These are phyloP conservation scores for Glebionis coronaria DNA, from an alignment of 129 eudicot species.

Conservation along the genomic window DNA sequence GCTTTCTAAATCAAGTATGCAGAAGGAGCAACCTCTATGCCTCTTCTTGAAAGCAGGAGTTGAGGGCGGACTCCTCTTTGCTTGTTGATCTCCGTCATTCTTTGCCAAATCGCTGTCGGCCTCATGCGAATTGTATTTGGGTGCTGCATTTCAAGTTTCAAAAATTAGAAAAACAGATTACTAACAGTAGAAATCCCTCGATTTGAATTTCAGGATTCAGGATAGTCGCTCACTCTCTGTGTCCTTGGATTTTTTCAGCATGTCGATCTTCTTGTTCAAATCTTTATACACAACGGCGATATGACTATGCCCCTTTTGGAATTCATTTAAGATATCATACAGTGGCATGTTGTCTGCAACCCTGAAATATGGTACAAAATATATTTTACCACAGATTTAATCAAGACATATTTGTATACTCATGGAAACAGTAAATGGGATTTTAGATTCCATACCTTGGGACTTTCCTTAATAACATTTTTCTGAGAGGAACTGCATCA, in stretches of 20 bases:
- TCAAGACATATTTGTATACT: neutral
- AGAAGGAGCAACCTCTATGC: constrained; percentile 94
- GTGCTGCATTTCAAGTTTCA: constrained; percentile 37
- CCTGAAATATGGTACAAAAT: constrained; percentile 33
- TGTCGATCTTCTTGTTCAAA: constrained; percentile 50
- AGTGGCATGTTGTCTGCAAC: constrained; percentile 92
- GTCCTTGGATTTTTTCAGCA: constrained; percentile 32
- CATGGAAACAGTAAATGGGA: neutral
- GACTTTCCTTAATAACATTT: constrained; percentile 77
- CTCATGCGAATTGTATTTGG: constrained; percentile 38
- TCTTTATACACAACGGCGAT: constrained; percentile 92
- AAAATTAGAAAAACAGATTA: constrained; percentile 5
- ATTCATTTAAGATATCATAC: constrained; percentile 91
- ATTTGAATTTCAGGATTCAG: constrained; percentile 3
- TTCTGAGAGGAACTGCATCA: constrained; percentile 79
- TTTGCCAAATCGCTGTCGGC: constrained; percentile 25
- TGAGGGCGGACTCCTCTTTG: constrained; percentile 63
- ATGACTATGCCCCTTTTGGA: constrained; percentile 99
- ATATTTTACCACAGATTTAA: neutral
- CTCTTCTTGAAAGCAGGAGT: constrained; percentile 89
- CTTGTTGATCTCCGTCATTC: constrained; percentile 42
- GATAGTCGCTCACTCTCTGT: constrained; percentile 41
- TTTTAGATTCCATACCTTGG: constrained; percentile 56
- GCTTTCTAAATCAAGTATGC: constrained; percentile 82
- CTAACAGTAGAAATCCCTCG: constrained; percentile 11